Evolutionary conservation across 1,284 basidiomycete species (phyloP), one percentile per base, ranked within the genome.

Genomic region (Melampsora allii-populina): DNA sequence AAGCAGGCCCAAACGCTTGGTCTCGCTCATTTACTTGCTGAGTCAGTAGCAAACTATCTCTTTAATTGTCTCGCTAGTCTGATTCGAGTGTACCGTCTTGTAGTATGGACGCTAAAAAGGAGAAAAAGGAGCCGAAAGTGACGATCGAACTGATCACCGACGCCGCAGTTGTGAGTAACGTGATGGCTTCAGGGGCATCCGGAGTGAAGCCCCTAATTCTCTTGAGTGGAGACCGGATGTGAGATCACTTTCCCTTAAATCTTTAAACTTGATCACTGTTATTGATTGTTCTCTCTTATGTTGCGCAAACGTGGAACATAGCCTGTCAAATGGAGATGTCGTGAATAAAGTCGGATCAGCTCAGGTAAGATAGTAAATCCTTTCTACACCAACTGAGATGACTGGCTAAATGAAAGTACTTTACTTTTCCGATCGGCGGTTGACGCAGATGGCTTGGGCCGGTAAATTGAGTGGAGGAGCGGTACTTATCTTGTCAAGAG

Each of bases 41-140:
- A 72, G 69, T 72, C 1, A 72, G 69, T 64, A 24, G 31, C 19
- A 45, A 58, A 17, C n/a, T 36, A 24, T 36, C 29, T 27, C 42
- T 27, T 17, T 61, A 17, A 10, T 21, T 39, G 60, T 39, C 36
- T 58, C 4, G 31, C 39, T 21, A 45, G 36, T 61, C 5, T 33
- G 17, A 39, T 58, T 31, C 12, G 48, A 45, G 10, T 33, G 14
- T 27, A 1, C 12, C 33, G 10, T 63, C 4, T 24, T 3, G 45
- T n/a, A 71, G 67, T 17, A 48, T 71, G 29, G 67, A 72, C 53
- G 48, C 69, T 14, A 72, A 72, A 14, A 72, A 65, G 27, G 69
- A 72, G 50, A 72, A 72, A 53, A 72, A 72, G 63, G 69, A 72
- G 19, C 69, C 69, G 27, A 56, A 72, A 64, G 69, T 65, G 21